phyloP scores from a whole-genome alignment of 2,329 filamentous ascomycete genomes.

The Pyricularia sp. region DNA sequence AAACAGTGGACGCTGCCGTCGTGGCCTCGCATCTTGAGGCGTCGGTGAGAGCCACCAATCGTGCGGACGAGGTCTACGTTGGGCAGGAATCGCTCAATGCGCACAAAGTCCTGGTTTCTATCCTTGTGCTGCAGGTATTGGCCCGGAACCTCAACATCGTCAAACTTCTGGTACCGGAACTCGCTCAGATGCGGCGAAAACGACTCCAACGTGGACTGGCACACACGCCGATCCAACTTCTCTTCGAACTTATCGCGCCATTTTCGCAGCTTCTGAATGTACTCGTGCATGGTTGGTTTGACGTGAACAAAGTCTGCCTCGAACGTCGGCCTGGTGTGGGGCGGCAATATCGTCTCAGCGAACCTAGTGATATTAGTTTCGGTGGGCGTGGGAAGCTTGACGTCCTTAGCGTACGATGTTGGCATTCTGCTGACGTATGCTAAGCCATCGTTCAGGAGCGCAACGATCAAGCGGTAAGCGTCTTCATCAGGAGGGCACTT shows the following conservation, averaged over 20 bases:
- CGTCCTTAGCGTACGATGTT: conserved; percentile 76
- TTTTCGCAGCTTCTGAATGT: conserved; percentile 90
- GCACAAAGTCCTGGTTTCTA: conserved; percentile 97
- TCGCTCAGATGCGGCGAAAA: conserved; percentile 91
- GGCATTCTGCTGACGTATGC: conserved; percentile 88
- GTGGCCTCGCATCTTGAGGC: conserved; percentile 92
- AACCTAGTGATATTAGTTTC: conserved; percentile 97
- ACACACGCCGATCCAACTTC: conserved; percentile 78
- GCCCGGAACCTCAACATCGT: conserved; percentile 94
- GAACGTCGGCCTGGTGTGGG: conserved; percentile 92
- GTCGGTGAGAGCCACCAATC: conserved; percentile 82
- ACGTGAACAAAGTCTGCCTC: conserved; percentile 93
- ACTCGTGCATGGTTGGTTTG: conserved; percentile 96
- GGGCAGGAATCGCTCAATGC: conserved; percentile 93
- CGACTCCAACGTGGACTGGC: conserved; percentile 66
- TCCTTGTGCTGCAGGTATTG: conserved; percentile 97
- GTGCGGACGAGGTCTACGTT: conserved; percentile 88
- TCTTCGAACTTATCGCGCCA: conserved; percentile 99
- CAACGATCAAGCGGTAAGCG: conserved; percentile 95
- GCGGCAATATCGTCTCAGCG: conserved; percentile 87
- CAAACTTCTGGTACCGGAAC: conserved; percentile 95
- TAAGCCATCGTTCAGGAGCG: conserved; percentile 87
- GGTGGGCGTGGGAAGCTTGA: conserved; percentile 80
- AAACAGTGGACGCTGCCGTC: conserved; percentile 97
- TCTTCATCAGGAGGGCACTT: conserved; percentile 98